These are phyloP conservation scores for Ophiostoma sp. DNA, from an alignment of 2,329 filamentous ascomycete species.

Conservation along the genomic window DNA sequence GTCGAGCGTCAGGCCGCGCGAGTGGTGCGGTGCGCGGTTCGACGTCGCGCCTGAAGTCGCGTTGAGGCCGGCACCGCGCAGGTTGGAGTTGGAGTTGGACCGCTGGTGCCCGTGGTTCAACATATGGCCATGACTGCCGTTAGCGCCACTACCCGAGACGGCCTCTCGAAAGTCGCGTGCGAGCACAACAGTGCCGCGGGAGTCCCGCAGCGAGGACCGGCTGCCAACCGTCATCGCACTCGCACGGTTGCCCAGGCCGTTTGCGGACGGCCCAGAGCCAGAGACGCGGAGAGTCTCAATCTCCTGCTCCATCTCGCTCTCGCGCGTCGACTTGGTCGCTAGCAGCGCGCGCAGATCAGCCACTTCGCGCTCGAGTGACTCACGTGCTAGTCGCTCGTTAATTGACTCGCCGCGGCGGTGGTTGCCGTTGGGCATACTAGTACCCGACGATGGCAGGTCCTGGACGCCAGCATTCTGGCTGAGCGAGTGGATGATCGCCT, in stretches of 20 bases:
- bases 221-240: constrained; percentile 41
- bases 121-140: too few species aligned
- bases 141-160: neutral
- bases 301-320: constrained; percentile 83
- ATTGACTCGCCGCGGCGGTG: constrained; percentile 47
- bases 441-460: constrained; percentile 25
- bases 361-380: constrained; percentile 74
- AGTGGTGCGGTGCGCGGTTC: constrained; percentile 35
- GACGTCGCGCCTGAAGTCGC: neutral
- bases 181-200: constrained; percentile 58
- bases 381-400: constrained; percentile 54
- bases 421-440: constrained; percentile 29
- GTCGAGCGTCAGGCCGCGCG: constrained; percentile 52
- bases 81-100: constrained; percentile 14
- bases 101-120: constrained; percentile 5
- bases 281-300: constrained; percentile 59
- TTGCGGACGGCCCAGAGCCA: constrained; percentile 33
- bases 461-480: constrained; percentile 62
- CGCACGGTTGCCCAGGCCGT: constrained; percentile 46
- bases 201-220: constrained; percentile 58
- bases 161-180: constrained; percentile 39
- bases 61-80: neutral
- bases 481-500: constrained; percentile 94
- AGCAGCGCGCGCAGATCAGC: constrained; percentile 68
- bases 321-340: constrained; percentile 65